Base-by-base conservation (phyloP, 331 rosid genomes). In the Pyrus hybrid region DNA sequence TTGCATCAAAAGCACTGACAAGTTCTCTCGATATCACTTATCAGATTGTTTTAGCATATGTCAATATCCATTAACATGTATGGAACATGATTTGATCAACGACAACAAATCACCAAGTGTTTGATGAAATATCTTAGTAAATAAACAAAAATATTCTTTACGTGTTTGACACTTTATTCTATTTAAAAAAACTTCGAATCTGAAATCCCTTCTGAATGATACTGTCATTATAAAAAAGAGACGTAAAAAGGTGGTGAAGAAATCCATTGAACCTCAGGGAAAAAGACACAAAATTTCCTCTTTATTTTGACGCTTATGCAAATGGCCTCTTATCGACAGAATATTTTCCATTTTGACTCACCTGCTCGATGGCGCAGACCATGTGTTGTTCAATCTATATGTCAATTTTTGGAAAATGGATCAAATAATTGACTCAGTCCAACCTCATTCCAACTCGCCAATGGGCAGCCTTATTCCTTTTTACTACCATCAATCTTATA, bases 51-150 rank as follows among this genome's bases (percentile, higher is more conserved):
- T 37, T 1, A 3, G 13, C 1, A 0, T 9, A 2, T 37, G 1
- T 37, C 13, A 0, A 37, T 37, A 9, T 37, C 13, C 3, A 0
- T 9, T 2, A 0, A 37, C 43, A 37, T 37, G 43, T 37, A 2
- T 9, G 1, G 0, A 37, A 37, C 1, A 37, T 37, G 13, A 9
- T 37, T 37, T 9, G 12, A 37, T 37, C 1, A 0, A 37, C 13
- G 0, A 37, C 1, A 37, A 37, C 43, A 37, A 37, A 0, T 0
- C 43, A 37, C 0, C 43, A 37, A 37, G 0, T 37, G 0, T 37
- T 37, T 2, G 4, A 37, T 0, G 4, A 37, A 37, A 37, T 37
- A 0, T 9, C 4, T 9, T 0, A 0, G 1, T 1, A 9, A 37
- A 37, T 37, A 37, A 37, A 37, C 13, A 9, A 37, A 37, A 9